Conservation (phyloP, 129 eudicot species). For the Helianthus tuberosus region DNA sequence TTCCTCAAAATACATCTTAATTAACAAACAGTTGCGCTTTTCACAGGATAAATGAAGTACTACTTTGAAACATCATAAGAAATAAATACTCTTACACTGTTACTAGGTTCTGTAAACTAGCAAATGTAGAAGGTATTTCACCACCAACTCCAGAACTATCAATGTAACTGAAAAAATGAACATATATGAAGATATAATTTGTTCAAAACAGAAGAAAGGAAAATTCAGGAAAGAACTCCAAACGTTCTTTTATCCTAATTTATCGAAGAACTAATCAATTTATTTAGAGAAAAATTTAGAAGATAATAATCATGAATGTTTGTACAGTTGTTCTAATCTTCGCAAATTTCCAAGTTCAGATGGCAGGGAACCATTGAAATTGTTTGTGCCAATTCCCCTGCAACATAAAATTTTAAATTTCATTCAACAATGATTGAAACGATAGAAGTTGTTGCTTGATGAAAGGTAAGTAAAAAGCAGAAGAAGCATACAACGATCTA, state of each 20-base stretch:
- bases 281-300: neutral
- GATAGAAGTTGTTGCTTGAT: neutral
- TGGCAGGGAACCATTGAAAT: constrained; percentile 43
- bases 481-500: constrained; percentile 19
- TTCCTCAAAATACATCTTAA: neutral
- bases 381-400: constrained; percentile 26
- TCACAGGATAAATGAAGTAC: neutral
- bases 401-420: too few species aligned
- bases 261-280: neutral
- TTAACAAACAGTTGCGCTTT: too few species aligned
- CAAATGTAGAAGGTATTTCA: constrained; percentile 62
- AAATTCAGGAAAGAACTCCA: neutral
- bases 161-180: constrained; percentile 51
- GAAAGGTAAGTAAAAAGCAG: neutral
- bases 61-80: neutral
- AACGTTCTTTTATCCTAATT: too few species aligned
- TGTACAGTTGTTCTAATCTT: neutral
- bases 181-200: neutral
- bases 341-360: constrained; percentile 12
- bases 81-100: constrained; percentile 56
- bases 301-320: neutral
- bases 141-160: constrained; percentile 78
- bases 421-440: too few species aligned
- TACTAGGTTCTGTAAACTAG: constrained; percentile 44
- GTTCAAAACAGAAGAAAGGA: neutral